These are phyloP conservation scores for Avena eriantha DNA, from an alignment of 176 grass and related monocot genomes.

Conservation along the genomic window DNA sequence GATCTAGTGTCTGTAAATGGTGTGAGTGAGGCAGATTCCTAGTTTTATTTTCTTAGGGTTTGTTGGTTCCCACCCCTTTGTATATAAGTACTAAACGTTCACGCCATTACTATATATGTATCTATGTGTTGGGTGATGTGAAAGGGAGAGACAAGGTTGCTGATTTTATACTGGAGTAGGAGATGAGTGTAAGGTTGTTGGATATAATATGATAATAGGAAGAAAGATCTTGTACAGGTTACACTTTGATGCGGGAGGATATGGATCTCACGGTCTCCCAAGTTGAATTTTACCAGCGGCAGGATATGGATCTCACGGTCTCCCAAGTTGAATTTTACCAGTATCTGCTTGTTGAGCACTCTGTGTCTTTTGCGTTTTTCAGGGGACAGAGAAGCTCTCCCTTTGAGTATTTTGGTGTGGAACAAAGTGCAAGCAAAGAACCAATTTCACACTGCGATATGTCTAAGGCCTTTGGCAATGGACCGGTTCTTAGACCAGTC, in stretches of 20 bases:
- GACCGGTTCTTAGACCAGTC: too few relatives aligned
- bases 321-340: not conserved
- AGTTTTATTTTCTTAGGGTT: not conserved
- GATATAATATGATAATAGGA: not conserved
- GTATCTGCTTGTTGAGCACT: not conserved
- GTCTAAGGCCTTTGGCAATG: too few relatives aligned
- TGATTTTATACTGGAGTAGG: not conserved
- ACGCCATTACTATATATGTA: too few relatives aligned
- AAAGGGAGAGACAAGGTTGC: not conserved
- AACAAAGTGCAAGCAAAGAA: too few relatives aligned
- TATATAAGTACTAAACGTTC: not conserved
- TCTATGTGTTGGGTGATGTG: constrained; percentile 3
- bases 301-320: not conserved
- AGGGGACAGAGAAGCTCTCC: too few relatives aligned
- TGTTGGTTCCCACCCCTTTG: not conserved
- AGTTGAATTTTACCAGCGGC: not conserved
- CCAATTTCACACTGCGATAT: too few relatives aligned
- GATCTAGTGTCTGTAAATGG: not conserved
- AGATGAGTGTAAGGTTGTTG: not conserved
- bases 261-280: not conserved
- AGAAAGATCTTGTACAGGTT: constrained; percentile 8
- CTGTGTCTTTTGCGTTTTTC: not conserved
- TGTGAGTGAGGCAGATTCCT: not conserved
- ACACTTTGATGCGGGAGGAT: not conserved
- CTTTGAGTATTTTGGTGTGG: too few relatives aligned